A percentile compares a stretch with the other conserved stretches of the same genome.
phyloP scores from a whole-genome alignment of 2,329 filamentous ascomycete genomes.

The Cercospora nicotianae region DNA sequence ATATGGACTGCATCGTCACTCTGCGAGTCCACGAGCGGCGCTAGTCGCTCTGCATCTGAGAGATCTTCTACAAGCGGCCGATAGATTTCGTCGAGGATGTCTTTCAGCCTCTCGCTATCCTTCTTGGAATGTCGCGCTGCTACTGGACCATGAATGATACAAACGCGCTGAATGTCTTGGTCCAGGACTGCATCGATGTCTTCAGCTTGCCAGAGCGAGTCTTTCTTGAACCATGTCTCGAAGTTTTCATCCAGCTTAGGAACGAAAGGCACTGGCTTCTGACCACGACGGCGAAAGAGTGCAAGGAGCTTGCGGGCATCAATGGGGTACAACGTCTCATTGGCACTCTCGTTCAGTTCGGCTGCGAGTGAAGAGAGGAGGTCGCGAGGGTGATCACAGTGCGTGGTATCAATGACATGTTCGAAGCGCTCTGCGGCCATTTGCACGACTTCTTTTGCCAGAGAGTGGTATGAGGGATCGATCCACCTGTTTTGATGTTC shows the following conservation, averaged over 20 bases:
- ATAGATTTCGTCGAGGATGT: background rate
- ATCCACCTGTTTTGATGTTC: background rate
- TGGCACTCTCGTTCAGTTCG: background rate
- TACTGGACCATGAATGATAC: background rate
- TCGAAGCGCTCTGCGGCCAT: background rate
- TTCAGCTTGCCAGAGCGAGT: background rate
- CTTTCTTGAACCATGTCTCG: background rate
- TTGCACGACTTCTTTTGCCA: background rate
- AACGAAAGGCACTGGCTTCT: background rate
- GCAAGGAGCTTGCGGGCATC: background rate
- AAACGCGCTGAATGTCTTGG: background rate
- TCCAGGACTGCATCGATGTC: background rate
- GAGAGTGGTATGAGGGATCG: background rate
- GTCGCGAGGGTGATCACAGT: background rate
- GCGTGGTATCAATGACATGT: background rate
- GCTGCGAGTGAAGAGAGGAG: background rate
- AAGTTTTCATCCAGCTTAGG: background rate
- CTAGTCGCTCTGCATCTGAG: background rate
- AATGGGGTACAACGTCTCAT: background rate
- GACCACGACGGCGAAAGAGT: background rate
- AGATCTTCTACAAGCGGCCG: background rate
- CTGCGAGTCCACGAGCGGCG: background rate
- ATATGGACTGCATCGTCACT: background rate
- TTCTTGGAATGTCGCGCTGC: background rate
- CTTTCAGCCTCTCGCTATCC: background rate